phyloP scores from a whole-genome alignment of 73 alveolate genomes.

The Uronychia setigera region DNA sequence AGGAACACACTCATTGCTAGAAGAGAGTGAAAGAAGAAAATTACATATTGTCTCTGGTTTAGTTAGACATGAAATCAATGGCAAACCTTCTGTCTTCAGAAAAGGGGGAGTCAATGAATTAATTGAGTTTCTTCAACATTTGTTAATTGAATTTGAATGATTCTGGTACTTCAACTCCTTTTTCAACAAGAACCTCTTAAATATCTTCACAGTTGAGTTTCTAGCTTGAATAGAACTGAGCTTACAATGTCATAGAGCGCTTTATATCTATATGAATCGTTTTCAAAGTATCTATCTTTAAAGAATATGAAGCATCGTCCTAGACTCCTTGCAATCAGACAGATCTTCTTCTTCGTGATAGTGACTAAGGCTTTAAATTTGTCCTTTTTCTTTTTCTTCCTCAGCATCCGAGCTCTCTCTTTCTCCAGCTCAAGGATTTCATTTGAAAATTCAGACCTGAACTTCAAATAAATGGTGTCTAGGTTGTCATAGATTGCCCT shows the following conservation, averaged over 20 bases:
- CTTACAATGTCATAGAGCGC: constrained; percentile 13
- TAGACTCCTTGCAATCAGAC: constrained; percentile 17
- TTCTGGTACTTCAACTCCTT: background rate
- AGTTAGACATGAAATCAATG: background rate
- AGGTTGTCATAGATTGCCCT: constrained; percentile 48
- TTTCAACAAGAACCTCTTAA: background rate
- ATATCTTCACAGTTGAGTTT: background rate
- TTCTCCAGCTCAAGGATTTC: constrained; percentile 46
- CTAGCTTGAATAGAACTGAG: background rate
- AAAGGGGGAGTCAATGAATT: background rate
- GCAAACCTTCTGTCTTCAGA: background rate
- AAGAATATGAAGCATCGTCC: constrained; percentile 42
- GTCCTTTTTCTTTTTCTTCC: constrained; percentile 61
- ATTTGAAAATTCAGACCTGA: constrained; percentile 25
- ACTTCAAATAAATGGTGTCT: constrained; percentile 20
- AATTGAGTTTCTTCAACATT: constrained; percentile 5
- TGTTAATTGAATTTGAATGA: background rate
- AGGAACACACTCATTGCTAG: constrained; percentile 22
- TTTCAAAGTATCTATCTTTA: constrained; percentile 52
- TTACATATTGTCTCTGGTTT: constrained; percentile 3
- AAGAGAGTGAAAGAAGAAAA: background rate
- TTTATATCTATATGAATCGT: constrained; percentile 62
- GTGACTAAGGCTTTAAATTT: constrained; percentile 7
- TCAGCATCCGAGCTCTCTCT: constrained; percentile 50
- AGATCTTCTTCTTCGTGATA: constrained; percentile 34